phyloP scores from a whole-genome alignment of 176 grass and related monocot genomes.

The Poa pratensis region DNA sequence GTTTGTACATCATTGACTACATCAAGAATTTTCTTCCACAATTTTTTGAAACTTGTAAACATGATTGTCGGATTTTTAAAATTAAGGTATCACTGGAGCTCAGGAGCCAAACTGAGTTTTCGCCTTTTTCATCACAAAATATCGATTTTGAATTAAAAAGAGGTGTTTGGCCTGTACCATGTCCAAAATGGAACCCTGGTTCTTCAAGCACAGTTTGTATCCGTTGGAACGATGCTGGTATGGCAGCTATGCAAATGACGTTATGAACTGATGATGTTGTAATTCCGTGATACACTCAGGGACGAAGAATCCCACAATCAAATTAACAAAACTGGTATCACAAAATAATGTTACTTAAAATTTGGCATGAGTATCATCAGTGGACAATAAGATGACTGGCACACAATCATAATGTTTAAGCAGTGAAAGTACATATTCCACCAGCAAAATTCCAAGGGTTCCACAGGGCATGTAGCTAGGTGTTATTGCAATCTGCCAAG shows the following conservation, averaged over 20 bases:
- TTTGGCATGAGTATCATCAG: background rate
- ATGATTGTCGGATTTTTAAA: too few species aligned
- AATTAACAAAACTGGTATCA: background rate
- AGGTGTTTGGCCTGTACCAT: background rate
- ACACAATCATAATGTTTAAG: constrained; percentile 10
- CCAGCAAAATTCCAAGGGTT: constrained; percentile 26
- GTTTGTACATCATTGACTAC: too few species aligned
- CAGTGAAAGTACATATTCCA: constrained; percentile 25
- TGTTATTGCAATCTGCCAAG: constrained; percentile 39
- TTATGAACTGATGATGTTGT: background rate
- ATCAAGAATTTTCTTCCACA: too few species aligned
- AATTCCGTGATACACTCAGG: background rate
- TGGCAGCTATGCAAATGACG: background rate
- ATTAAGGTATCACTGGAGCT: too few species aligned
- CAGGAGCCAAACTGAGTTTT: too few species aligned
- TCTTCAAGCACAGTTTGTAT: background rate
- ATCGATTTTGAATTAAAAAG: background rate
- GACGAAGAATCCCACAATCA: background rate
- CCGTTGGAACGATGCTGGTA: background rate
- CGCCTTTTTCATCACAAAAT: background rate
- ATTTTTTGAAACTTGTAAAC: too few species aligned
- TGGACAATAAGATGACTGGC: constrained; percentile 14
- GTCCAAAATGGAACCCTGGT: background rate
- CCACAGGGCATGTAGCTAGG: constrained; percentile 17
- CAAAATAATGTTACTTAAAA: background rate